phyloP scores from a whole-genome alignment of 2,329 filamentous ascomycete genomes.

The Neofusicoccum parvum region DNA sequence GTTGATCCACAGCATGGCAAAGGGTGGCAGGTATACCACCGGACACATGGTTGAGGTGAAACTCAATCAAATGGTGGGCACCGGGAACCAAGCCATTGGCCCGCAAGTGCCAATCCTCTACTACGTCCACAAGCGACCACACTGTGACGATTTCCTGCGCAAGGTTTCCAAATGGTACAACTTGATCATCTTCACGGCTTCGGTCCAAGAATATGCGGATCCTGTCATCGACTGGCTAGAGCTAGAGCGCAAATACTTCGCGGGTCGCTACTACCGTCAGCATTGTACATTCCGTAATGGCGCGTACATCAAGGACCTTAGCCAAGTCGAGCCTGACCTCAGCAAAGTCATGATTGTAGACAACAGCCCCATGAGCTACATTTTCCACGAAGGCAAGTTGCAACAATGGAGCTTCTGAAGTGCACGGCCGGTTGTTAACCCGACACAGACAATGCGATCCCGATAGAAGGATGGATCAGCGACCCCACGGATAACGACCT shows the following conservation, averaged over 20 bases:
- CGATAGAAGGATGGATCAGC: slow-evolving; percentile 98
- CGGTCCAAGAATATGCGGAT: slow-evolving; percentile 97
- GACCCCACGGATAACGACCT: slow-evolving; percentile 97
- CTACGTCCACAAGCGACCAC: slow-evolving; percentile 96
- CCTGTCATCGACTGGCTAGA: slow-evolving; percentile 99
- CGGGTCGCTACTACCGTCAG: slow-evolving; percentile 89
- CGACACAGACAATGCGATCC: slow-evolving; percentile 87
- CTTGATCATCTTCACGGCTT: slow-evolving; percentile 92
- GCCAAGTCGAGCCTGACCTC: slow-evolving; percentile 91
- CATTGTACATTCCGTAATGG: slow-evolving; percentile 96
- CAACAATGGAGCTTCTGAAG: neutral
- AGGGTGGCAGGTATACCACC: slow-evolving; percentile 91
- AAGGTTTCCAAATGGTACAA: slow-evolving; percentile 98
- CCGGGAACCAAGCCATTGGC: slow-evolving; percentile 68
- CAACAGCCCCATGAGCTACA: slow-evolving; percentile 96
- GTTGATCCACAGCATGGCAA: slow-evolving; percentile 95
- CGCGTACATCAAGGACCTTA: slow-evolving; percentile 97
- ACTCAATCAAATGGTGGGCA: slow-evolving; percentile 71
- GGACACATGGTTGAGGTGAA: slow-evolving; percentile 99
- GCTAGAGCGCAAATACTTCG: slow-evolving; percentile 94
- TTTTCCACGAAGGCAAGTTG: slow-evolving; percentile 89
- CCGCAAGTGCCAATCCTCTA: slow-evolving; percentile 96
- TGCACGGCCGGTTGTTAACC: slow-evolving; percentile 6
- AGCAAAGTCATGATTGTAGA: slow-evolving; percentile 99
- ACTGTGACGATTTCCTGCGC: slow-evolving; percentile 94